Conservation (phyloP, 108 stramenopile genomes). For the Nitzschia palea region DNA sequence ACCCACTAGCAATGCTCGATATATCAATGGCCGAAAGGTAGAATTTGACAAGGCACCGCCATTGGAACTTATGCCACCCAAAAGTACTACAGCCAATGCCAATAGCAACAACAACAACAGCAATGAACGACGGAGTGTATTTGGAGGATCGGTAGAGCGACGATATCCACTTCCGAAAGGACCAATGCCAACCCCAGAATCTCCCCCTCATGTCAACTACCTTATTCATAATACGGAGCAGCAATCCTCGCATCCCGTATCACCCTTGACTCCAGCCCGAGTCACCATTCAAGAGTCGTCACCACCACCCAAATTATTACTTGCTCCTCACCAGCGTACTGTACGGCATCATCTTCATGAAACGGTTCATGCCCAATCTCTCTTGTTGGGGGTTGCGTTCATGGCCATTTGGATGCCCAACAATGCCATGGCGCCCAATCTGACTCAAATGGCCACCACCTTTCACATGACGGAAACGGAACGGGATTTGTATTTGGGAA, state of each 20-base stretch:
- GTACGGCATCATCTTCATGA: slow-evolving; percentile 29
- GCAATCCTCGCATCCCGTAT: not conserved
- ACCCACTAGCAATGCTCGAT: slow-evolving; percentile 13
- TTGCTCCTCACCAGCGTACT: too few relatives aligned
- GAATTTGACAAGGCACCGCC: not conserved
- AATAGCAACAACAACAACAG: not conserved
- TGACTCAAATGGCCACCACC: slow-evolving; percentile 60
- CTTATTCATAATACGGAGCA: not conserved
- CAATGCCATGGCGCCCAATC: slow-evolving; percentile 74
- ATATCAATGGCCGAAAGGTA: not conserved
- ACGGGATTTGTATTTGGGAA: slow-evolving; percentile 69
- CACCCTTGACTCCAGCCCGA: slow-evolving; percentile 10
- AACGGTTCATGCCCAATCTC: slow-evolving; percentile 59
- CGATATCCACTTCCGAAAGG: slow-evolving; percentile 3
- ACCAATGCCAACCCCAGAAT: not conserved
- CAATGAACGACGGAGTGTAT: not conserved
- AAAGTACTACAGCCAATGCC: not conserved
- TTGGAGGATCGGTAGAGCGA: not conserved
- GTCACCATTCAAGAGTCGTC: not conserved
- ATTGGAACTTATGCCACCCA: not conserved
- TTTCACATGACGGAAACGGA: slow-evolving; percentile 41
- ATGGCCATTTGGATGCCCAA: slow-evolving; percentile 65
- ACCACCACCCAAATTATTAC: not conserved
- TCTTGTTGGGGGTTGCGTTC: slow-evolving; percentile 64
- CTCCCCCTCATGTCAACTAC: not conserved